phyloP scores from a whole-genome alignment of 768 basidiomycete species.

The Tricholomella constricta region DNA sequence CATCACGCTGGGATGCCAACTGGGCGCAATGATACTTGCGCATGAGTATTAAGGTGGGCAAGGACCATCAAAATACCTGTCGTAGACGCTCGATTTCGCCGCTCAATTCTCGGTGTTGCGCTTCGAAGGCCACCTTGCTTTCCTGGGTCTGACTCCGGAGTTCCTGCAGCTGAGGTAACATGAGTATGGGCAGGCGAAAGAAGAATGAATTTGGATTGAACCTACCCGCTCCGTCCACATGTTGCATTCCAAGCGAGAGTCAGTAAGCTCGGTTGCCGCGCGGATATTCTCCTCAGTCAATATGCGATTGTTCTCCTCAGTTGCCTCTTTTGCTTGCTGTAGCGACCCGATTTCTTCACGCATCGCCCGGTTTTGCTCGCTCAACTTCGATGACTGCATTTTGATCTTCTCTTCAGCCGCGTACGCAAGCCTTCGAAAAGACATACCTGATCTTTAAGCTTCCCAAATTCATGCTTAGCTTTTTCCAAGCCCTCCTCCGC shows the following conservation, averaged over 20 bases:
- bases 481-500: slow-evolving; percentile 32
- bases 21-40: not conserved
- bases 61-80: not conserved
- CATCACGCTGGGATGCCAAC: not conserved
- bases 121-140: not conserved
- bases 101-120: not conserved
- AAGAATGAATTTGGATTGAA: not conserved
- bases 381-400: slow-evolving; percentile 2
- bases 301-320: not conserved
- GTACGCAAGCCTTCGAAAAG: not conserved
- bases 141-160: not conserved
- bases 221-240: not conserved
- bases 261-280: not conserved
- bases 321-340: not conserved
- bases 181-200: not conserved
- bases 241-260: not conserved
- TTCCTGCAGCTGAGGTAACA: not conserved
- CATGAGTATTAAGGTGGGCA: not conserved
- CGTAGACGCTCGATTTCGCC: not conserved
- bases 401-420: not conserved
- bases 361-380: not conserved
- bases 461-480: slow-evolving; percentile 31
- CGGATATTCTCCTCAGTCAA: not conserved
- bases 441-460: slow-evolving; percentile 29
- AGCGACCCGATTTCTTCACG: not conserved